Evolutionary conservation across 257 asterid genomes (phyloP).

Genomic region (Primulina tabacum): DNA sequence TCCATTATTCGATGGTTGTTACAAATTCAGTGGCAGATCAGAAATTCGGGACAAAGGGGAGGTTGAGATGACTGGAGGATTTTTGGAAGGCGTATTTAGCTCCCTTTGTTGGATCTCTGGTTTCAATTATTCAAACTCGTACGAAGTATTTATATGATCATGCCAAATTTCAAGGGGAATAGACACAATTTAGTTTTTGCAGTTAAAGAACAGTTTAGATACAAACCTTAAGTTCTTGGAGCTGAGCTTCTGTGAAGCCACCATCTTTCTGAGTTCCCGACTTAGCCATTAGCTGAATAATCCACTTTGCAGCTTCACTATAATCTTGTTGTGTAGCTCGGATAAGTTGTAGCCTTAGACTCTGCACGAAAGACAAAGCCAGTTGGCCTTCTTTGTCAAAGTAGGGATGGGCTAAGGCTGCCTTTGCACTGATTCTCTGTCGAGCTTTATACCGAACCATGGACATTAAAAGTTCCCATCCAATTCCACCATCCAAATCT

Average conservation of each 20-base stretch:
- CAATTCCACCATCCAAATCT: slow-evolving; percentile 83
- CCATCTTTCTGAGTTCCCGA: slow-evolving; percentile 87
- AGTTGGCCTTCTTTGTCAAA: slow-evolving; percentile 83
- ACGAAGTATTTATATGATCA: background rate
- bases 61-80: background rate
- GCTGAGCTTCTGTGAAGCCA: slow-evolving; percentile 96
- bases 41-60: background rate
- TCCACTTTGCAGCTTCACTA: slow-evolving; percentile 78
- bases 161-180: background rate
- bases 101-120: background rate
- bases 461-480: slow-evolving; percentile 90
- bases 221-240: slow-evolving; percentile 72
- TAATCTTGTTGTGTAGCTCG: slow-evolving; percentile 90
- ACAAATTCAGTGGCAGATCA: background rate
- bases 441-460: slow-evolving; percentile 93
- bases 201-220: background rate
- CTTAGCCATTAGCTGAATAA: slow-evolving; percentile 77
- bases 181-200: too few species aligned
- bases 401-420: slow-evolving; percentile 92
- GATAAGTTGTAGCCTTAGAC: slow-evolving; percentile 60
- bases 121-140: background rate
- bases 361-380: slow-evolving; percentile 87
- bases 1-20: background rate
- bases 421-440: slow-evolving; percentile 74
- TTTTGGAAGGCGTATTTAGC: background rate